A percentile compares a stretch with the other conserved stretches of the same genome.
Conservation (phyloP, 2,329 filamentous ascomycete genomes). For the Penicillium paneum region DNA sequence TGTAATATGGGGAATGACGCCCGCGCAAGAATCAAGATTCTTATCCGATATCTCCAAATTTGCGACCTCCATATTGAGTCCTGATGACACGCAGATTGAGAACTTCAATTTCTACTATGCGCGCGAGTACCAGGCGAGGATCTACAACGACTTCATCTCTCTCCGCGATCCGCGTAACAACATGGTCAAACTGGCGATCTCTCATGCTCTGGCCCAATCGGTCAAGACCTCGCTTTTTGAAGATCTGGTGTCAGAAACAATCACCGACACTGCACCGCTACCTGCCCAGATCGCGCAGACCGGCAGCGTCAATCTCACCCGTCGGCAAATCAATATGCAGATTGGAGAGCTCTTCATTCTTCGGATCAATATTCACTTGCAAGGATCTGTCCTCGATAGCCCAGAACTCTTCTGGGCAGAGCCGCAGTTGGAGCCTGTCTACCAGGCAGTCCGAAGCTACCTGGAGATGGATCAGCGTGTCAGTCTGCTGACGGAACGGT, state of each 20-base stretch:
- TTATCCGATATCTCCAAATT: constrained; percentile 93
- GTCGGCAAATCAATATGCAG: constrained; percentile 97
- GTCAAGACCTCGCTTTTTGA: constrained; percentile 98
- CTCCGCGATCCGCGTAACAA: constrained; percentile 91
- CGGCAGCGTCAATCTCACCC: constrained; percentile 83
- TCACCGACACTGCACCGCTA: constrained; percentile 88
- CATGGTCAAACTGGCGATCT: constrained; percentile 97
- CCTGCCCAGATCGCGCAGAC: constrained; percentile 89
- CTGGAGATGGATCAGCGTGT: constrained; percentile 98
- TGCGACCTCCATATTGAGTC: constrained; percentile 81
- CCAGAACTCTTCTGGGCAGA: constrained; percentile 99
- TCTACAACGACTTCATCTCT: constrained; percentile 99
- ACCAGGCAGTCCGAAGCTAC: constrained; percentile 91
- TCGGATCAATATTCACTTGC: constrained; percentile 95
- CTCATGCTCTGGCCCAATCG: constrained; percentile 89
- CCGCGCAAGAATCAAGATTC: constrained; percentile 84
- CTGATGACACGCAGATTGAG: constrained; percentile 89
- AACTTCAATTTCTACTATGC: constrained; percentile 99
- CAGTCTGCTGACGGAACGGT: constrained; percentile 77
- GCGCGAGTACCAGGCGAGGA: constrained; percentile 92
- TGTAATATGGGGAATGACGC: constrained; percentile 96
- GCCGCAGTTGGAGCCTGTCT: constrained; percentile 92
- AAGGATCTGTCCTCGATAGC: constrained; percentile 92
- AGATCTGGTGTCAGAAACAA: constrained; percentile 88
- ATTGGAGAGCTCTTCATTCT: constrained; percentile 98